Base-by-base conservation (phyloP, 2,329 filamentous ascomycete genomes). In the Fusarium burgessii region DNA sequence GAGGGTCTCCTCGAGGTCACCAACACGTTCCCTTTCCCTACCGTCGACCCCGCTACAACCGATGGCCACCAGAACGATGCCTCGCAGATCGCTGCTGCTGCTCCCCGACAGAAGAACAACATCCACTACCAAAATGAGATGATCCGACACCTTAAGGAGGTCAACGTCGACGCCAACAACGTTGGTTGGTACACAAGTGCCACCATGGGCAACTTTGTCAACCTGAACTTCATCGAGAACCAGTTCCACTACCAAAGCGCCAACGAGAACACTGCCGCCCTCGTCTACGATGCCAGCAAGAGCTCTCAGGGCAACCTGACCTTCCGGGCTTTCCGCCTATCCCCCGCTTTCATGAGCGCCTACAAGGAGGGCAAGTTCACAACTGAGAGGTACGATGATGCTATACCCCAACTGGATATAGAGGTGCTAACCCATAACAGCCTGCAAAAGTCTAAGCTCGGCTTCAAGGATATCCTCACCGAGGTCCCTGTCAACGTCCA, bases 321-420 rank as follows among this genome's bases (percentile, higher is more conserved):
- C 82, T 85, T 99, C 77, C 90, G 95, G 77, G 96, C 96, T 50
- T 98, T 97, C 89, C 91, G 93, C 77, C 87, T 99, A 71, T 95
- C 94, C n/a, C 87, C 89, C 43, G 87, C 88, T 72, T 98, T 99
- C 83, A 93, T 98, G 89, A 84, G 90, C 45, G 93, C 94, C 14
- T 97, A 93, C 85, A 97, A 97, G 87, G 96, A 99, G 88, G 91
- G 90, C 83, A 98, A 98, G 84, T 99, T 99, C 86, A 97, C 93
- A 40, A 95, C 94, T 3, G 96, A 99, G 81, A 94, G 89, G 95
- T 97, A 87, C 79, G 91, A 65, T 27, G 45, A 49, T 40, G 23
- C 18, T 14, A 29, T 25, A 33, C 40, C 51, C 40, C 12, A 13
- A 36, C n/a, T 29, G 17, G 23, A 17, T 45, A 58, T 11, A 57